These are phyloP conservation scores for Dittrichia graveolens DNA, from an alignment of 129 eudicot genomes.

Conservation along the genomic window DNA sequence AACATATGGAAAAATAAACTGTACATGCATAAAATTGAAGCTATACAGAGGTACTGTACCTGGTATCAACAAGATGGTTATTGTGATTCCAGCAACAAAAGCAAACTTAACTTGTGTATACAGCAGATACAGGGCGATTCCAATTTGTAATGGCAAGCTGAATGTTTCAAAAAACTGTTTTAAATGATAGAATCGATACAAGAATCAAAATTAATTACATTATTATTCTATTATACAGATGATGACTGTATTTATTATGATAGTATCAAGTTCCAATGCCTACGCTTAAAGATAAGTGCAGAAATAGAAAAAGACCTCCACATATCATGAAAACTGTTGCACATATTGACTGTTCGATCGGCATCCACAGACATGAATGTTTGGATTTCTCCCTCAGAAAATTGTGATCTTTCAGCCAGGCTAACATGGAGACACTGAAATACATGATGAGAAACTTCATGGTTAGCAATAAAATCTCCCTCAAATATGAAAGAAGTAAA, in stretches of 20 bases:
- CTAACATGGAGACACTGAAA: constrained; percentile 79
- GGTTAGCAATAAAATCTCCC: constrained; percentile 2
- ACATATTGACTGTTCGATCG: constrained; percentile 80
- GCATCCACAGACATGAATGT: constrained; percentile 98
- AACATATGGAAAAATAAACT: constrained; percentile 2
- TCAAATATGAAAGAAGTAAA: background rate
- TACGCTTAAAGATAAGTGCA: background rate
- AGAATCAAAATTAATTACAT: constrained; percentile 1
- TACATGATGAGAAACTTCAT: constrained; percentile 4
- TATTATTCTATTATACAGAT: constrained; percentile 1
- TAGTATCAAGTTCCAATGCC: too few species aligned
- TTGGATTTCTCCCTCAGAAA: constrained; percentile 94
- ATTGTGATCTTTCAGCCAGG: constrained; percentile 72
- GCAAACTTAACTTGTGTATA: constrained; percentile 95
- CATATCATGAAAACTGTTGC: constrained; percentile 95
- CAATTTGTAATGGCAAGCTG: constrained; percentile 97
- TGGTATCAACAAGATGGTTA: constrained; percentile 88
- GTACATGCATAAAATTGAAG: background rate
- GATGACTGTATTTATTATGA: background rate
- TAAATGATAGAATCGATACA: constrained; percentile 6
- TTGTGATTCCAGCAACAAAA: constrained; percentile 81
- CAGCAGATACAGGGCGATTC: constrained; percentile 79
- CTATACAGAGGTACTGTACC: constrained; percentile 42
- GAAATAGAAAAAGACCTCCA: constrained; percentile 68
- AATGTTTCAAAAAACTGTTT: constrained; percentile 34